Base-by-base conservation (phyloP, 192 early-diverging fungal genomes). In the Allomyces macrogynus region DNA sequence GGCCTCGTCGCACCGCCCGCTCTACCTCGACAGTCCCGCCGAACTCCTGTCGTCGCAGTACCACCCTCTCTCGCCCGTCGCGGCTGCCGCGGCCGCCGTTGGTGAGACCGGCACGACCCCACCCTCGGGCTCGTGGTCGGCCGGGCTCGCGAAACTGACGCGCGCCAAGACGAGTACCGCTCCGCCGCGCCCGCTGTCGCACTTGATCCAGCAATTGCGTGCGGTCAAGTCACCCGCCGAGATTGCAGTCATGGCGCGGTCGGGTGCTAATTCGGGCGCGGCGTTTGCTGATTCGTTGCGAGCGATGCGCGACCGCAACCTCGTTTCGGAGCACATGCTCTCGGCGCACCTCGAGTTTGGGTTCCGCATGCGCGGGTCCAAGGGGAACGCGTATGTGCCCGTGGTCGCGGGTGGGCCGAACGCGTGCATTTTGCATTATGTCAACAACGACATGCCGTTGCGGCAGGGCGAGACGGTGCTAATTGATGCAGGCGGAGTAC, bases 381-480 rank as follows among this genome's bases (percentile, higher is more conserved):
- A 76, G 42, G 78, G 81, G 43, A 73, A 92, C 24, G 88, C 90
- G 18, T 99, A 99, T 73, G 90, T 99, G 23, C 95, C 95, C 2
- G 95, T 99, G 5, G 90, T 99, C 23, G 95, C 93, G 0, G 82
- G 87, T 10, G 95, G 93, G 40, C 75, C 77, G 60, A 95, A 95
- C 69, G 92, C 92, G 10, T 70, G 95, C 66, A 86, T 84, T 18
- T 79, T 99, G 81, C 95, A 99, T 70, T 99, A 99, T 76, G 92
- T 96, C 40, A 76, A 84, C 64, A 99, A 99, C 71, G 80, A 87
- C 61, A 78, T 81, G 70, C 64, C 73, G 18, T 62, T 87, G 60
- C 71, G 72, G 73, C 80, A 73, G 62, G 66, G 62, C 11, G 23
- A n/a, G 24, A 68, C 96, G 65, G 74, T 99, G 4, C 74, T 99